Percentiles rank a stretch among this genome's conserved stretches.
phyloP scores from a whole-genome alignment of 345 rosid genomes.

The Geranium brycei region DNA sequence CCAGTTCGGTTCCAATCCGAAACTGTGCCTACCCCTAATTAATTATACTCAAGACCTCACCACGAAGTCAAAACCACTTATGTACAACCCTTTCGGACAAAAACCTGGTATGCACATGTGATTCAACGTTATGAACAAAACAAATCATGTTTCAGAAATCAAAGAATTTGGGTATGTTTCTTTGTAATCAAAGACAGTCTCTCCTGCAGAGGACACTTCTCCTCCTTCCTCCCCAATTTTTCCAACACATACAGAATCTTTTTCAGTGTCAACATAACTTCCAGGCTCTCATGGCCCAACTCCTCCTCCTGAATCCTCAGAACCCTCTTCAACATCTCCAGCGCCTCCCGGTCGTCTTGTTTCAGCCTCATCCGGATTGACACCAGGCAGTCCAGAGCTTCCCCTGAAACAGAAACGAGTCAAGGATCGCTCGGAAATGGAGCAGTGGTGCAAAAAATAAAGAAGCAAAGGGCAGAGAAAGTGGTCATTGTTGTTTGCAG shows the following conservation, averaged over 20 bases:
- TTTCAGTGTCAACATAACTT: constrained; percentile 50
- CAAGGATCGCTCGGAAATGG: neutral
- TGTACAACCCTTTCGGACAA: no score
- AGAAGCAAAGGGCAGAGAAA: neutral
- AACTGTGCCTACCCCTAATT: no score
- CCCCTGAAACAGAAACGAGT: constrained; percentile 32
- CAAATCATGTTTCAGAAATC: no score
- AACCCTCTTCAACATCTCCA: constrained; percentile 46
- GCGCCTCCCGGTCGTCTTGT: constrained; percentile 28
- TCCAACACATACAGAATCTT: constrained; percentile 51
- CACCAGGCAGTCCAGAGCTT: constrained; percentile 71
- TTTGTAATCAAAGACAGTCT: constrained; percentile 42
- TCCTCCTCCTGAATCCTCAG: constrained; percentile 64
- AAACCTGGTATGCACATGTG: no score
- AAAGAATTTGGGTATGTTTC: constrained; percentile 9
- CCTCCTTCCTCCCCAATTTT: constrained; percentile 55
- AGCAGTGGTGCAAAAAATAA: neutral
- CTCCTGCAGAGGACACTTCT: constrained; percentile 46
- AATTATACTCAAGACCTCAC: no score
- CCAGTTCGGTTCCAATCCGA: no score
- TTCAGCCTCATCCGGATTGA: constrained; percentile 50
- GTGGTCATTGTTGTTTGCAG: no score
- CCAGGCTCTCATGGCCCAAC: constrained; percentile 54
- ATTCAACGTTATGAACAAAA: no score
- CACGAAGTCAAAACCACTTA: no score